Percentiles rank a stretch among this genome's conserved stretches.
Conservation (phyloP, 768 basidiomycete genomes). For the Auricularia sp. region DNA sequence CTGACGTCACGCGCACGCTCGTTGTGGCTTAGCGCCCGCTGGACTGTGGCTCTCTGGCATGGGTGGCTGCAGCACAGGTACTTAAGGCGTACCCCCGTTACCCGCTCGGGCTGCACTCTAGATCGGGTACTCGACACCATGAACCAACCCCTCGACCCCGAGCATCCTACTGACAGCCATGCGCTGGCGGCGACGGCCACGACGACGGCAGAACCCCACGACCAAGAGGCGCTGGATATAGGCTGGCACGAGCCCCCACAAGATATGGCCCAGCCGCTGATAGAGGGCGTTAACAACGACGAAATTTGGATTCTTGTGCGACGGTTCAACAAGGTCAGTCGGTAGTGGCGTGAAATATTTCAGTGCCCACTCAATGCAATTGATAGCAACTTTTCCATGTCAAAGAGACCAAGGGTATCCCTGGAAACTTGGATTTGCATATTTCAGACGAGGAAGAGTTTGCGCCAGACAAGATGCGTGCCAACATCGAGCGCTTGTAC, state of each 20-base stretch:
- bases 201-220: background rate
- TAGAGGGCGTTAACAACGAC: constrained; percentile 29
- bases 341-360: constrained; percentile 2
- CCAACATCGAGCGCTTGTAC: constrained; percentile 32
- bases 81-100: no score
- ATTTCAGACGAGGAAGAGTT: constrained; percentile 31
- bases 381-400: constrained; percentile 31
- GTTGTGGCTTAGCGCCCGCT: no score
- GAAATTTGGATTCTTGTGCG: constrained; percentile 30
- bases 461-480: constrained; percentile 33
- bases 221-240: background rate
- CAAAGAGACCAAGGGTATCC: constrained; percentile 20
- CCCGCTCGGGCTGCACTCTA: no score
- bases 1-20: no score
- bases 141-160: background rate
- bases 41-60: no score
- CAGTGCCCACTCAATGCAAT: background rate
- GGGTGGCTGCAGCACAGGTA: no score
- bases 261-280: constrained; percentile 19
- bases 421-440: constrained; percentile 30
- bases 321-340: constrained; percentile 31
- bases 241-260: constrained; percentile 9
- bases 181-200: background rate
- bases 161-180: background rate
- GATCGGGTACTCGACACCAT: background rate